A percentile compares a stretch with the other conserved stretches of the same genome.
Conservation (phyloP, 2,329 filamentous ascomycete genomes). For the Colletotrichum sidae region DNA sequence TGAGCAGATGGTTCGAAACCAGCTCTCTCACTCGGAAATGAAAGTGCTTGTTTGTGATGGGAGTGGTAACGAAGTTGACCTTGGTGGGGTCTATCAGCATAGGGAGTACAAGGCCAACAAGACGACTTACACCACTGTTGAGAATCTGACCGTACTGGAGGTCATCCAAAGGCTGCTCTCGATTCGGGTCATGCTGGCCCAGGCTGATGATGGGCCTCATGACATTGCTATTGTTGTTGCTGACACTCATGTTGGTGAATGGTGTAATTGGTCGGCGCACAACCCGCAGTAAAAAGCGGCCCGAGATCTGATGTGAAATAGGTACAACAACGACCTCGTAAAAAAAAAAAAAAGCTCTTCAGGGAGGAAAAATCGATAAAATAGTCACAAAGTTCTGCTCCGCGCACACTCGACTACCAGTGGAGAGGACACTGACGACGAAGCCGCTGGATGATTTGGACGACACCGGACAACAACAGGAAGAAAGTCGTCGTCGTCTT, state of each 20-base stretch:
- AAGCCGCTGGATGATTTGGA: no score
- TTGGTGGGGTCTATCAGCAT: slow-evolving; percentile 49
- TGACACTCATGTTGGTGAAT: slow-evolving; percentile 19
- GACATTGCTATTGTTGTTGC: slow-evolving; percentile 32
- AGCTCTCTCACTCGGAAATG: slow-evolving; percentile 74
- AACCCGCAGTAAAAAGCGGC: slow-evolving; percentile 29
- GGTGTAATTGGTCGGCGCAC: slow-evolving; percentile 33
- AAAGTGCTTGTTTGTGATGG: slow-evolving; percentile 81
- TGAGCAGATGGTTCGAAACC: slow-evolving; percentile 65
- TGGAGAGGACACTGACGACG: no score
- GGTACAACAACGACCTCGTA: no score
- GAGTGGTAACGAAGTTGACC: slow-evolving; percentile 84
- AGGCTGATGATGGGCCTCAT: slow-evolving; percentile 69
- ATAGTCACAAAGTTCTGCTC: no score
- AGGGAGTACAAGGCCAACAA: slow-evolving; percentile 7
- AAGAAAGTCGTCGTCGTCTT: background rate
- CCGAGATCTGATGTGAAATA: no score
- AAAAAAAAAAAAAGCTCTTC: no score
- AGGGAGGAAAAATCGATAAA: no score
- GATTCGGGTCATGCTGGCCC: slow-evolving; percentile 78
- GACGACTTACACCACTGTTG: slow-evolving; percentile 72
- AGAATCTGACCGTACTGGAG: slow-evolving; percentile 75
- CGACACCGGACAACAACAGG: background rate
- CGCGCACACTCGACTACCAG: no score
- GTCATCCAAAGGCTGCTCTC: slow-evolving; percentile 70